These are phyloP conservation scores for Metschnikowia drakensbergensis DNA, from an alignment of 805 yeast genomes.

Conservation along the genomic window DNA sequence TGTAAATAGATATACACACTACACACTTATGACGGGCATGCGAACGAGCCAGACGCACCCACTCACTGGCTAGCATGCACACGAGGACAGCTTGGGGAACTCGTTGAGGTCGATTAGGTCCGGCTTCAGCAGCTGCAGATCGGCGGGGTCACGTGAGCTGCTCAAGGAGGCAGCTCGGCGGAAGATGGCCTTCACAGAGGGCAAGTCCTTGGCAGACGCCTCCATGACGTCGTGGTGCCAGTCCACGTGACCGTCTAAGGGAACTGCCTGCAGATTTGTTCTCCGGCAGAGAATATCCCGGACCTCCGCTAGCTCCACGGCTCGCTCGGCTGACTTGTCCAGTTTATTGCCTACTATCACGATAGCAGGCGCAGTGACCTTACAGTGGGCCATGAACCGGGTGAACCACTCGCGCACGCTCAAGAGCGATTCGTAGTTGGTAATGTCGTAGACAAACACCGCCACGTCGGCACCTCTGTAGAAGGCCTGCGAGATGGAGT, in stretches of 20 bases:
- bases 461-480: conserved; percentile 59
- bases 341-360: conserved; percentile 52
- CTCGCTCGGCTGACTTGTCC: conserved; percentile 35
- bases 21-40: neutral
- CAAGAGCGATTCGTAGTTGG: conserved; percentile 48
- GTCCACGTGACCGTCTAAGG: conserved; percentile 28
- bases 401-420: conserved; percentile 46
- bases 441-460: conserved; percentile 50
- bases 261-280: conserved; percentile 14
- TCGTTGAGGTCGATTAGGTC: neutral
- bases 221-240: conserved; percentile 35
- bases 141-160: neutral
- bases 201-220: conserved; percentile 29
- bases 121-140: neutral
- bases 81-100: conserved; percentile 1
- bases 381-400: conserved; percentile 47
- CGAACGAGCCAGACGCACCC: too few species aligned
- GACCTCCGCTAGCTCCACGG: conserved; percentile 36
- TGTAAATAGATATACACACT: conserved; percentile 1
- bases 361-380: conserved; percentile 45
- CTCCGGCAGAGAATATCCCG: conserved; percentile 28
- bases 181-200: conserved; percentile 33
- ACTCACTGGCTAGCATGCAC: conserved; percentile 3
- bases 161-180: conserved; percentile 37
- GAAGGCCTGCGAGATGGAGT: conserved; percentile 50